These are phyloP conservation scores for Chalara sp. DNA, from an alignment of 2,329 filamentous ascomycete species.

Conservation along the genomic window DNA sequence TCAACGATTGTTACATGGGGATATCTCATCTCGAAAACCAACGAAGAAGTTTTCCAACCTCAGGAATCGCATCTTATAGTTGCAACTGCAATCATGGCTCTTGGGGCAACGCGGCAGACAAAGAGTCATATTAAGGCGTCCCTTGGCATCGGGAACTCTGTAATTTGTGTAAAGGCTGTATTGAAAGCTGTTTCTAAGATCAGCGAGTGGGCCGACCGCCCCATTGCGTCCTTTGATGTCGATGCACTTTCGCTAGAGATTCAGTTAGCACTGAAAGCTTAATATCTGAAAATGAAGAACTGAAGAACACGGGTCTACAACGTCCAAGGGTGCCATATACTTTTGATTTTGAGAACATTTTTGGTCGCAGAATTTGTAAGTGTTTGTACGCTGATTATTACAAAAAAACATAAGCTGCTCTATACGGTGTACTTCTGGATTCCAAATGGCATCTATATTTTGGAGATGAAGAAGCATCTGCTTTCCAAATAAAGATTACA, in stretches of 20 bases:
- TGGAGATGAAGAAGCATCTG: no score
- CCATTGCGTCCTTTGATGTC: background rate
- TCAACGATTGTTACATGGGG: background rate
- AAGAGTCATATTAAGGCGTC: slow-evolving; percentile 5
- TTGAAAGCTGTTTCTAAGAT: slow-evolving; percentile 1
- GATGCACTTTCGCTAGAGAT: background rate
- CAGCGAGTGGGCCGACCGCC: background rate
- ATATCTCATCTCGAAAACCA: slow-evolving; percentile 1
- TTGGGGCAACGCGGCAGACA: slow-evolving; percentile 4
- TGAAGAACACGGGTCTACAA: no score
- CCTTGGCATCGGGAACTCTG: slow-evolving; percentile 3
- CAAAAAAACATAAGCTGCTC: no score
- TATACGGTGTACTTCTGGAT: no score
- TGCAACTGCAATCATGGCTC: slow-evolving; percentile 1
- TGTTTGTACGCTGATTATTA: no score
- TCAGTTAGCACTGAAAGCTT: background rate
- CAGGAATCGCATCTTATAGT: slow-evolving; percentile 3
- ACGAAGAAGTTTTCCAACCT: slow-evolving; percentile 4
- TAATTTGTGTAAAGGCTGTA: background rate
- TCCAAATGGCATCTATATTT: no score
- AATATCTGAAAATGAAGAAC: background rate
- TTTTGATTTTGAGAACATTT: no score
- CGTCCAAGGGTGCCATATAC: no score
- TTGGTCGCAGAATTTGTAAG: no score
- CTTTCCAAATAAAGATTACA: no score